Conservation (phyloP, 1,284 basidiomycete genomes). For the Cutaneotrichosporon daszewskae region DNA sequence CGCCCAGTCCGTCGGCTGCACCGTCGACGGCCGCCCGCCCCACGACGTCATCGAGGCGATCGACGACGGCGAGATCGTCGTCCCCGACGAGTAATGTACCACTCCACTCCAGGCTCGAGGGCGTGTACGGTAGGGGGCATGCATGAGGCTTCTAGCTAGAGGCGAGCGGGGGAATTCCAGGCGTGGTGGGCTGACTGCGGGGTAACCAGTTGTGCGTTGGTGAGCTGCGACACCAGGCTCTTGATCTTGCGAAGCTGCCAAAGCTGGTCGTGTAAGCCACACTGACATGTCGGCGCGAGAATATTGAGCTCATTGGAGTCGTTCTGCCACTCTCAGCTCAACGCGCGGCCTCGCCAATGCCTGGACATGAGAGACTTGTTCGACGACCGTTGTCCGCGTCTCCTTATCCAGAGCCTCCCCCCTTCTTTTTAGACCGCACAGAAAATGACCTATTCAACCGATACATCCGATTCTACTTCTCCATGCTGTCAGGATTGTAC, state of each 20-base stretch:
- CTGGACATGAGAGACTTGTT: no score
- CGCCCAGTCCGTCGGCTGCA: slow-evolving; percentile 90
- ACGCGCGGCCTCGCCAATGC: no score
- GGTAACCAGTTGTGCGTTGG: not conserved
- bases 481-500: not conserved
- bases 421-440: no score
- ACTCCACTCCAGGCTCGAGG: slow-evolving; percentile 1
- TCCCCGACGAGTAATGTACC: slow-evolving; percentile 76
- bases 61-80: slow-evolving; percentile 89
- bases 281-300: no score
- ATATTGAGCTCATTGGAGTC: no score
- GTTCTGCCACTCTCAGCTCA: no score
- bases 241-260: no score
- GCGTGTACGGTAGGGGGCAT: slow-evolving; percentile 24
- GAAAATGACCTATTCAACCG: not conserved
- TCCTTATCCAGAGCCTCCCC: no score
- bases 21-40: slow-evolving; percentile 85
- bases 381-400: no score
- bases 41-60: slow-evolving; percentile 97
- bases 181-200: not conserved
- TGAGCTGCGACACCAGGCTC: no score
- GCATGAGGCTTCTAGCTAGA: slow-evolving; percentile 21
- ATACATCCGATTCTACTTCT: not conserved
- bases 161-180: not conserved
- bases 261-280: no score